A percentile compares a stretch with the other conserved stretches of the same genome.
Conservation (phyloP, 192 early-diverging fungal genomes). For the Podila horticola region DNA sequence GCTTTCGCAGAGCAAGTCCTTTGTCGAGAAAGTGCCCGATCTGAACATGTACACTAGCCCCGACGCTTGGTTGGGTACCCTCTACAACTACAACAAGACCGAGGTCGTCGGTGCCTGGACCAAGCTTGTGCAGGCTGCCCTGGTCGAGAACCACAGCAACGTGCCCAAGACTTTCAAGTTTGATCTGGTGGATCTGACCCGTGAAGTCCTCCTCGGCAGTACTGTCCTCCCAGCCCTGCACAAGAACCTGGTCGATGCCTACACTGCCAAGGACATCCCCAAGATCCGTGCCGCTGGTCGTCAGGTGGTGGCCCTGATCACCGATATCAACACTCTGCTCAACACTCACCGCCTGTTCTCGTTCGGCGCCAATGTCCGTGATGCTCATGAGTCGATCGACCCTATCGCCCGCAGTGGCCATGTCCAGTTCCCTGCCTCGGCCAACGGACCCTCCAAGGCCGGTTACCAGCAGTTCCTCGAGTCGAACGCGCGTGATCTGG, state of each 20-base stretch:
- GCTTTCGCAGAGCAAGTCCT: conserved; percentile 27
- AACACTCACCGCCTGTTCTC: conserved; percentile 22
- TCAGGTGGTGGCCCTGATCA: conserved; percentile 15
- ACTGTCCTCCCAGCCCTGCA: conserved; percentile 26
- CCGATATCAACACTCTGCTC: conserved; percentile 19
- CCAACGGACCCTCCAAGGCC: conserved; percentile 7
- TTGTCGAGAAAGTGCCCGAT: conserved; percentile 32
- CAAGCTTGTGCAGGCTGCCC: conserved; percentile 9
- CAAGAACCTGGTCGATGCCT: conserved; percentile 16
- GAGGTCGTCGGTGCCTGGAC: conserved; percentile 38
- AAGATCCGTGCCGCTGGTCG: conserved; percentile 22
- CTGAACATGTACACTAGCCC: conserved; percentile 16
- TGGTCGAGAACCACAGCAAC: conserved; percentile 1
- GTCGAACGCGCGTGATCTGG: conserved; percentile 37
- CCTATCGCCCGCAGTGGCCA: conserved; percentile 1
- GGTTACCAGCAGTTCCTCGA: conserved; percentile 42
- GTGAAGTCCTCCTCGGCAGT: conserved; percentile 26
- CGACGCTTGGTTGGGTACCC: conserved; percentile 24
- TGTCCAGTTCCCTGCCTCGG: not conserved
- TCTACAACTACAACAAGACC: conserved; percentile 33
- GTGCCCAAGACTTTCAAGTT: conserved; percentile 29
- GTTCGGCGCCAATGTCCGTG: conserved; percentile 18
- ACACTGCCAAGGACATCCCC: conserved; percentile 12
- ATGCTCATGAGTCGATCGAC: conserved; percentile 24
- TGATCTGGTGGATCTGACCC: conserved; percentile 43